A percentile compares a stretch with the other conserved stretches of the same genome.
Evolutionary conservation across 306 rosid species (phyloP).

Genomic region (Glycine tomentella): DNA sequence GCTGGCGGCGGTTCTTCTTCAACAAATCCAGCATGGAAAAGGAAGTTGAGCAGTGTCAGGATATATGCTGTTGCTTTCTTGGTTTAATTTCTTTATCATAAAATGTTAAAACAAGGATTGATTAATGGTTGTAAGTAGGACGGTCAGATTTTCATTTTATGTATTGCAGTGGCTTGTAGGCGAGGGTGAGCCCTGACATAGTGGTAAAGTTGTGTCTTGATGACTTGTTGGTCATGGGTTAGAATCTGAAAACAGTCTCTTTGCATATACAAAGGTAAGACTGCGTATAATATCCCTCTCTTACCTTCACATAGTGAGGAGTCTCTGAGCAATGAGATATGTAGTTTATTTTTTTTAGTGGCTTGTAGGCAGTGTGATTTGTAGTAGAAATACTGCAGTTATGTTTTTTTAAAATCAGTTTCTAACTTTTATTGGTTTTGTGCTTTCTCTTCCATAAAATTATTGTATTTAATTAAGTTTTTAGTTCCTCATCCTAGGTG

Average conservation of each 20-base stretch:
- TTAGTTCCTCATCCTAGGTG: too few relatives aligned
- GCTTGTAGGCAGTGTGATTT: conserved; percentile 34
- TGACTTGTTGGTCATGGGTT: too few relatives aligned
- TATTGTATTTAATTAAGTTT: not conserved
- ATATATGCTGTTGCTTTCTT: conserved; percentile 19
- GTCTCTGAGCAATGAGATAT: too few relatives aligned
- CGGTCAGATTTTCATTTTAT: conserved; percentile 24
- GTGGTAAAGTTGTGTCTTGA: too few relatives aligned
- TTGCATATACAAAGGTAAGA: too few relatives aligned
- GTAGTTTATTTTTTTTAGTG: not conserved
- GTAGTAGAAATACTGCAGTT: conserved; percentile 26
- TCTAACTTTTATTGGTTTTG: not conserved
- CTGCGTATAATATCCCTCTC: too few relatives aligned
- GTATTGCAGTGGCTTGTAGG: conserved; percentile 13
- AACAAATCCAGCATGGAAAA: conserved; percentile 92
- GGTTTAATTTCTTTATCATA: not conserved
- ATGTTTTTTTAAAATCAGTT: not conserved
- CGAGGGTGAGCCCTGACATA: too few relatives aligned
- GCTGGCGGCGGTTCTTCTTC: conserved; percentile 94
- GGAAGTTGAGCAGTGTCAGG: conserved; percentile 57
- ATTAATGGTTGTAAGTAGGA: conserved; percentile 28
- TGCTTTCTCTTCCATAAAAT: not conserved
- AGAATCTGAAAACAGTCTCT: too few relatives aligned
- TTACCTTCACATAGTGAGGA: too few relatives aligned
- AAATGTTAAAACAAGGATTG: not conserved